Conservation (phyloP, 1,284 basidiomycete genomes). For the Leccinum fuscescens region DNA sequence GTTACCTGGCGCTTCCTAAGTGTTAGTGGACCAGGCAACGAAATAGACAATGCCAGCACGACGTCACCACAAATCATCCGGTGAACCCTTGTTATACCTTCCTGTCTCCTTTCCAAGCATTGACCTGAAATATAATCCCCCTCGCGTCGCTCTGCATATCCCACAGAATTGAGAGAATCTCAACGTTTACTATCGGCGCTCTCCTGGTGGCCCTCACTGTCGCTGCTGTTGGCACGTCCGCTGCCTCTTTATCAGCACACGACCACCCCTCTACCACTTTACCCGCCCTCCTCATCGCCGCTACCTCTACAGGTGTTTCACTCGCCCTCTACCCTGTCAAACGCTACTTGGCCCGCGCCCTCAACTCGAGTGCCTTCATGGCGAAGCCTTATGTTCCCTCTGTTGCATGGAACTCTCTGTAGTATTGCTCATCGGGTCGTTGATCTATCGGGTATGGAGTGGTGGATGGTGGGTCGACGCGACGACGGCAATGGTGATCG, state of each 20-base stretch:
- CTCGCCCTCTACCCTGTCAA: constrained; percentile 44
- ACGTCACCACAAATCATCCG: constrained; percentile 26
- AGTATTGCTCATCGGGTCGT: constrained; percentile 32
- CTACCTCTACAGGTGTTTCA: constrained; percentile 39
- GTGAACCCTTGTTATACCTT: constrained; percentile 19
- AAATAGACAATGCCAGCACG: constrained; percentile 14
- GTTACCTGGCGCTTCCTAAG: constrained; percentile 42
- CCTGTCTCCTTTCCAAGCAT: background rate
- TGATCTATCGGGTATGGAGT: constrained; percentile 38
- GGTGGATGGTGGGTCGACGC: constrained; percentile 50
- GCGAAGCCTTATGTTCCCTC: constrained; percentile 40
- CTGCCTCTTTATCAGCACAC: constrained; percentile 35
- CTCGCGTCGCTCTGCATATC: background rate
- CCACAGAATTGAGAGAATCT: constrained; percentile 40
- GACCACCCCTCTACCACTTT: constrained; percentile 33
- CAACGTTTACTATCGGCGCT: constrained; percentile 36
- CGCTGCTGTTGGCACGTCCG: constrained; percentile 36
- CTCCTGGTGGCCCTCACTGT: constrained; percentile 39
- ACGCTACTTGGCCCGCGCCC: constrained; percentile 41
- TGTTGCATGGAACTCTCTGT: constrained; percentile 22
- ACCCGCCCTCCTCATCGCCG: constrained; percentile 40
- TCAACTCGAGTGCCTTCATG: constrained; percentile 45
- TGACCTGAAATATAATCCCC: background rate
- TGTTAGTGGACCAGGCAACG: constrained; percentile 34
- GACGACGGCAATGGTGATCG: constrained; percentile 40